These are phyloP conservation scores for Fusarium neocosmosporiellum DNA, from an alignment of 2,329 filamentous ascomycete genomes.

Conservation along the genomic window DNA sequence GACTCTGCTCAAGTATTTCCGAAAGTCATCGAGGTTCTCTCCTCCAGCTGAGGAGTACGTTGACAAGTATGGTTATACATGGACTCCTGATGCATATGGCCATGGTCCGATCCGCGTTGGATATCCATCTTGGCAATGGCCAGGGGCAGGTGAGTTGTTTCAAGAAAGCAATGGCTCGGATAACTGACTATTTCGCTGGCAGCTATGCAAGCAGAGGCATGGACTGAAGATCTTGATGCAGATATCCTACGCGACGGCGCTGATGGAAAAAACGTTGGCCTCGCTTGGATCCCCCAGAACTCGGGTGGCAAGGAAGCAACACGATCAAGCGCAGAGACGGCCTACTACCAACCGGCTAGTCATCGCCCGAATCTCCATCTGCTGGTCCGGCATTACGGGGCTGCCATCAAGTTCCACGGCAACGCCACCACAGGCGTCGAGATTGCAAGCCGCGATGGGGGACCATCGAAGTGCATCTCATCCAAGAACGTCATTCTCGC, in stretches of 20 bases:
- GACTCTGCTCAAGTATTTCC: conserved; percentile 31
- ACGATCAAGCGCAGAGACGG: conserved; percentile 36
- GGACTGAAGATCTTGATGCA: conserved; percentile 28
- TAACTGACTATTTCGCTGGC: rapidly evolving
- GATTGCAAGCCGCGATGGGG: not conserved
- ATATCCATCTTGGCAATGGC: conserved; percentile 41
- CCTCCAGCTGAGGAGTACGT: conserved; percentile 32
- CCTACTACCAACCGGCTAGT: conserved; percentile 33
- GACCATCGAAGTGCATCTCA: not conserved
- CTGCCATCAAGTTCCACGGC: conserved; percentile 27
- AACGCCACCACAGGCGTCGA: not conserved
- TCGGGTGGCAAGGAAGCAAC: conserved; percentile 29
- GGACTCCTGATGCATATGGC: conserved; percentile 36
- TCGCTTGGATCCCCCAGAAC: conserved; percentile 39
- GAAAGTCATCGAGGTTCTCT: conserved; percentile 35
- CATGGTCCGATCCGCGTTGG: conserved; percentile 39
- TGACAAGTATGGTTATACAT: conserved; percentile 34
- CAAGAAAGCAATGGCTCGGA: rapidly evolving
- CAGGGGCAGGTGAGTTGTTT: conserved; percentile 25
- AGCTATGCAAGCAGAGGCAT: conserved; percentile 20
- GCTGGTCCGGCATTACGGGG: conserved; percentile 36
- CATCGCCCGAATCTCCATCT: conserved; percentile 34
- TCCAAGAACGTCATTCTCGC: conserved; percentile 44
- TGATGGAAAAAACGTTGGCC: conserved; percentile 37
- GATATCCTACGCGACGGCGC: conserved; percentile 33